Percentiles rank a stretch among this genome's conserved stretches.
Conservation (phyloP, 2,329 filamentous ascomycete species). For the Arthrobotrys sphaeroides region DNA sequence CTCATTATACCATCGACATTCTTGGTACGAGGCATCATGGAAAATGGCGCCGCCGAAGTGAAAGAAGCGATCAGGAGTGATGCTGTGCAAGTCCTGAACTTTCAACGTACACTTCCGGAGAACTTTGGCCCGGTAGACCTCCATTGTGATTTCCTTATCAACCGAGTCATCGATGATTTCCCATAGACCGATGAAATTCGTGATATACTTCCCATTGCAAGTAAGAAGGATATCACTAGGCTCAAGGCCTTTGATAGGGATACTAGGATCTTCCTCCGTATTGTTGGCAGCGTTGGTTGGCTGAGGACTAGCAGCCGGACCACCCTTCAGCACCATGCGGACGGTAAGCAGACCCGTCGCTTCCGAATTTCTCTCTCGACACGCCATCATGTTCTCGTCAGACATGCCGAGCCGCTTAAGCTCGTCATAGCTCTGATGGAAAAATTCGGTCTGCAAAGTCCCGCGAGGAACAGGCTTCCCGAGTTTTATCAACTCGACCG, state of each 20-base stretch:
- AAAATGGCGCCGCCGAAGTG: slow-evolving; percentile 58
- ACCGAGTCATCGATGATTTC: slow-evolving; percentile 58
- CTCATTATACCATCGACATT: slow-evolving; percentile 57
- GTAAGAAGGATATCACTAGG: slow-evolving; percentile 87
- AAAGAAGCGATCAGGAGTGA: slow-evolving; percentile 58
- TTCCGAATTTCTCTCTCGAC: slow-evolving; percentile 55
- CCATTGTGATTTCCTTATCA: slow-evolving; percentile 56
- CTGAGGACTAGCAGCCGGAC: slow-evolving; percentile 55
- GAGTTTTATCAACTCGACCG: slow-evolving; percentile 57
- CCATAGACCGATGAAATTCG: slow-evolving; percentile 62
- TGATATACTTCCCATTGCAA: slow-evolving; percentile 90
- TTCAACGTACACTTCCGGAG: slow-evolving; percentile 52
- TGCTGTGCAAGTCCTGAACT: slow-evolving; percentile 58
- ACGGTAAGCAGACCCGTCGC: slow-evolving; percentile 57
- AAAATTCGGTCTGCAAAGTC: slow-evolving; percentile 58
- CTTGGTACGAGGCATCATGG: slow-evolving; percentile 58
- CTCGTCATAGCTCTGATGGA: slow-evolving; percentile 58
- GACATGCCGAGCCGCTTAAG: slow-evolving; percentile 57
- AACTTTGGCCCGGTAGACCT: slow-evolving; percentile 57
- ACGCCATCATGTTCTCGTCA: slow-evolving; percentile 57
- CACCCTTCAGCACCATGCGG: slow-evolving; percentile 57
- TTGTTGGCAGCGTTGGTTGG: slow-evolving; percentile 39
- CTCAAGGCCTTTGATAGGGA: slow-evolving; percentile 56
- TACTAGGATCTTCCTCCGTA: slow-evolving; percentile 53
- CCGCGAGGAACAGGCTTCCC: slow-evolving; percentile 57